Evolutionary conservation across 1,139 yeast species (phyloP), one percentile per base, ranked within the genome.

Genomic region (Yamadazyma diospyri): DNA sequence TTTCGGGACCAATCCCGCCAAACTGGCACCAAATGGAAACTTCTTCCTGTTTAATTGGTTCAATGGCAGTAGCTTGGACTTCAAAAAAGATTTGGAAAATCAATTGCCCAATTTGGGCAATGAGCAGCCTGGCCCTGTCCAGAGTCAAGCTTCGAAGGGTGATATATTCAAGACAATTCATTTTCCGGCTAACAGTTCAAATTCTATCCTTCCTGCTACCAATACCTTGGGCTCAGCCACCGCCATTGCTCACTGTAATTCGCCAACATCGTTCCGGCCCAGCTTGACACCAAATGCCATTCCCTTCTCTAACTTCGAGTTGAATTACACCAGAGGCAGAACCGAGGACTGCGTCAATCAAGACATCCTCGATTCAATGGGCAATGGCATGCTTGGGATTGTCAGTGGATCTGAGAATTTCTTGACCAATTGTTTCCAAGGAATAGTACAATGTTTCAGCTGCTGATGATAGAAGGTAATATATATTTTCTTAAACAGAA

Each of bases 211-310:
- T n/a, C 43, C 46, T n/a, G 26, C 29, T 15, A 29, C 34, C 10
- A 30, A 24, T 18, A 25, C 33, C 16, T 13, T 24, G 4, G 24
- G 19, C 10, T 18, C 29, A 3, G 25, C 15, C 16, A 14, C 17
- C 18, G 27, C 33, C 24, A 29, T 20, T 5, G 23, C 12, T 16
- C n/a, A n/a, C n/a, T n/a, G n/a, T n/a, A n/a, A n/a, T n/a, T n/a
- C n/a, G n/a, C n/a, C n/a, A n/a, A 18, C 17, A 12, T 25, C 20
- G 17, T 8, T 13, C 20, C 12, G 13, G 10, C 48, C 49, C 9
- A 30, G 40, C 5, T 50, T 46, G 33, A 58, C 64, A 2, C 60
- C 64, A 3, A 37, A 43, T 27, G 64, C 57, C 1, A 35, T 52
- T 7, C 61, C 61, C 7, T 47, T 56, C 14, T 34, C 45, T 29